Percentiles rank a stretch among this genome's conserved stretches.
phyloP scores from a whole-genome alignment of 1,284 basidiomycete genomes.

The Malassezia caprae region DNA sequence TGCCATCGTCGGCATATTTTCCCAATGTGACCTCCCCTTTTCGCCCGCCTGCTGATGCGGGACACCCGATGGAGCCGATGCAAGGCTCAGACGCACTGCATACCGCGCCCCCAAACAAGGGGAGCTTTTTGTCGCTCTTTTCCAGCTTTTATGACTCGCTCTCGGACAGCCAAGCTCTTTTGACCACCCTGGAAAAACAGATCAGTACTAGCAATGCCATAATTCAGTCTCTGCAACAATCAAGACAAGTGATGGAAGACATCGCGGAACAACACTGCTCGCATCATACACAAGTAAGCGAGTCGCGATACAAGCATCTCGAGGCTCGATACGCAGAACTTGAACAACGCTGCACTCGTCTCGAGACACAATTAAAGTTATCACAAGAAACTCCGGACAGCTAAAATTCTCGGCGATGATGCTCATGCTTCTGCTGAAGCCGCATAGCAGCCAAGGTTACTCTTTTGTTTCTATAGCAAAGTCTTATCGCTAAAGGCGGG shows the following conservation, averaged over 20 bases:
- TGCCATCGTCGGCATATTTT: conserved; percentile 43
- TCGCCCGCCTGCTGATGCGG: neutral
- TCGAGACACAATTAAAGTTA: neutral
- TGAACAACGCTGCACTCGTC: neutral
- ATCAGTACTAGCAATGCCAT: conserved; percentile 41
- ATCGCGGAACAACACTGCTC: conserved; percentile 35
- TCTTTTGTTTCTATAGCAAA: neutral
- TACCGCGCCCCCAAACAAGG: conserved; percentile 31
- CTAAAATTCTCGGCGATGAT: neutral
- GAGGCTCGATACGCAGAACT: conserved; percentile 19
- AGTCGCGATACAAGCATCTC: conserved; percentile 19
- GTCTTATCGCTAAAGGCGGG: neutral
- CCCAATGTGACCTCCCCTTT: conserved; percentile 3
- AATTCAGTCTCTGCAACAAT: conserved; percentile 42
- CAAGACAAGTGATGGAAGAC: conserved; percentile 37
- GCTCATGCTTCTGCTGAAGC: neutral
- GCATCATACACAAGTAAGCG: conserved; percentile 34
- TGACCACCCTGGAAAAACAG: conserved; percentile 44
- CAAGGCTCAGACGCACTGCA: conserved; percentile 25
- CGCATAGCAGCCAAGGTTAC: neutral
- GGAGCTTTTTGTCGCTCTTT: conserved; percentile 42
- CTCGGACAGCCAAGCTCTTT: conserved; percentile 41
- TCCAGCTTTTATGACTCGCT: conserved; percentile 45
- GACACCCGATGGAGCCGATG: conserved; percentile 13
- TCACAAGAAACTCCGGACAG: neutral